Percentiles rank a stretch among this genome's conserved stretches.
Conservation (phyloP, 139 green algal genomes). For the Pleodorina starrii region DNA sequence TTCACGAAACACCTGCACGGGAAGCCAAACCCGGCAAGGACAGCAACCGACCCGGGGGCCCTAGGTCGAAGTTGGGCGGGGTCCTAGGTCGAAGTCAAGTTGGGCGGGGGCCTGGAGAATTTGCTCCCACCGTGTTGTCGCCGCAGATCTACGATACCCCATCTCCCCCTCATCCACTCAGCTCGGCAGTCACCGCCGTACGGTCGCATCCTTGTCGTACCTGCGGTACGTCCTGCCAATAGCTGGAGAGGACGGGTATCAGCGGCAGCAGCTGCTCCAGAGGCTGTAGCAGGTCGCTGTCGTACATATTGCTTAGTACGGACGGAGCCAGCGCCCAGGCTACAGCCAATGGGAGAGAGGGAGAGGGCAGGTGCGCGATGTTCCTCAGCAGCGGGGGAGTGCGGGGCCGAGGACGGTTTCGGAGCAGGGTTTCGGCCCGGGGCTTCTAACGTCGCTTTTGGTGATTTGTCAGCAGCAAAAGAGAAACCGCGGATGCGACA, state of each 20-base stretch:
- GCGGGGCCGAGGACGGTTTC: too few species aligned
- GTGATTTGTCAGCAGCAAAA: not conserved
- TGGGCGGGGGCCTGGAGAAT: too few species aligned
- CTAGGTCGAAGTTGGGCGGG: not conserved
- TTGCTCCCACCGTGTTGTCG: too few species aligned
- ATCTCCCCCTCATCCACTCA: not conserved
- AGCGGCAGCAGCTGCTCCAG: conserved; percentile 31
- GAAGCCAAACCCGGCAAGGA: not conserved
- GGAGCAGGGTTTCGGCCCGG: not conserved
- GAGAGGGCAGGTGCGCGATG: too few species aligned
- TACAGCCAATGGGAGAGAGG: not conserved
- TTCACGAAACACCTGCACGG: conserved; percentile 1
- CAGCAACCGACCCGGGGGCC: not conserved
- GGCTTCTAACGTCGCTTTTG: not conserved
- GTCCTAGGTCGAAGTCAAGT: not conserved
- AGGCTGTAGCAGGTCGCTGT: conserved; percentile 1
- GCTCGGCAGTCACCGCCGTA: too few species aligned
- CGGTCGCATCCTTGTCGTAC: not conserved
- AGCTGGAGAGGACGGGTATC: not conserved
- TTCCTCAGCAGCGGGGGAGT: too few species aligned
- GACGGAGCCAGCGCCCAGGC: conserved; percentile 17
- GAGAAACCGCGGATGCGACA: not conserved
- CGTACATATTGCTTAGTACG: not conserved
- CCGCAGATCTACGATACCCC: too few species aligned
- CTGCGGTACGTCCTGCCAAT: conserved; percentile 23